Percentiles rank a stretch among this genome's conserved stretches.
These are phyloP conservation scores for Blumeria hordei DNA, from an alignment of 2,329 filamentous ascomycete species.

Conservation along the genomic window DNA sequence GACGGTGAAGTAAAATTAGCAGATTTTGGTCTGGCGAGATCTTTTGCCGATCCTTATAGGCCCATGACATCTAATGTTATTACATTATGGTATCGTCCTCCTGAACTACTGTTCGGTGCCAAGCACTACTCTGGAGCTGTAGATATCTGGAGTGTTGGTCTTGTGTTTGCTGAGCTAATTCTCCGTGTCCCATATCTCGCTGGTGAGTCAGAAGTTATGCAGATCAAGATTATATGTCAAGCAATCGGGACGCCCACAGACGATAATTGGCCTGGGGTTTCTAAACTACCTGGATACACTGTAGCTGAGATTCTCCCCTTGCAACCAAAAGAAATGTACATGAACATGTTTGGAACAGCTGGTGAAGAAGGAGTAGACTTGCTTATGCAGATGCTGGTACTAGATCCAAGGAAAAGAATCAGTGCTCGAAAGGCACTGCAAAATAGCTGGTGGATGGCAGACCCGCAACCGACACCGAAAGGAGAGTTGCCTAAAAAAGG, in stretches of 20 bases:
- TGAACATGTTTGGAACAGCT: constrained; percentile 52
- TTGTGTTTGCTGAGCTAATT: constrained; percentile 80
- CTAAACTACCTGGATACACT: constrained; percentile 57
- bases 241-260: constrained; percentile 78
- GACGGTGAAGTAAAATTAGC: constrained; percentile 88
- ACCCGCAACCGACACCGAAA: constrained; percentile 63
- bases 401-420: constrained; percentile 71
- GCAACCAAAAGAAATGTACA: constrained; percentile 47
- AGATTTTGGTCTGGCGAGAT: constrained; percentile 85
- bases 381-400: constrained; percentile 57
- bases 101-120: constrained; percentile 79
- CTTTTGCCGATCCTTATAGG: constrained; percentile 68
- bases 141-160: constrained; percentile 82
- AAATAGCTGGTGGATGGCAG: constrained; percentile 67
- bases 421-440: constrained; percentile 54
- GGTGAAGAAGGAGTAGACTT: constrained; percentile 70
- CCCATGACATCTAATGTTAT: constrained; percentile 89
- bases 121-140: constrained; percentile 75
- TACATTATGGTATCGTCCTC: constrained; percentile 88
- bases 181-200: constrained; percentile 63
- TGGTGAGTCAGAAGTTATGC: constrained; percentile 64
- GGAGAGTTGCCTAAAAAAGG: constrained; percentile 51
- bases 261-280: constrained; percentile 86
- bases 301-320: constrained; percentile 34
- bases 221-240: constrained; percentile 63